These are phyloP conservation scores for Euphorbia schlechtendalii DNA, from an alignment of 441 rosid species.

Conservation along the genomic window DNA sequence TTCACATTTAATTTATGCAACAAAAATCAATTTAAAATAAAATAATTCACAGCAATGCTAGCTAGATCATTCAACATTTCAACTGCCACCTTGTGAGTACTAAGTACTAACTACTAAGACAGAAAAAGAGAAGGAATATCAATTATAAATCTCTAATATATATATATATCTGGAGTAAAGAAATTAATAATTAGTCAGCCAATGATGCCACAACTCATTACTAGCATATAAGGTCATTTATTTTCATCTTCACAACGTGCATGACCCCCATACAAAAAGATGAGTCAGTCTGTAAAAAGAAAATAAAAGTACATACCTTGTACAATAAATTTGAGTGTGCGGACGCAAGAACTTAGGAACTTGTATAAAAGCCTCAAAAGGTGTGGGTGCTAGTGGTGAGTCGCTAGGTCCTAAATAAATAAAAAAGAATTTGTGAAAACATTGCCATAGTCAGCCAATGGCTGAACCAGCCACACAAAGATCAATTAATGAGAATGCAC, in stretches of 20 bases:
- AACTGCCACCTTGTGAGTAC: no score
- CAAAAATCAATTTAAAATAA: background rate
- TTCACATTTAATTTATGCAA: slow-evolving; percentile 2
- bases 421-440: slow-evolving; percentile 19
- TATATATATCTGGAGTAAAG: no score
- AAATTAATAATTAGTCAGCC: no score
- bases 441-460: background rate
- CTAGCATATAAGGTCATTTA: background rate
- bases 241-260: background rate
- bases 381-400: slow-evolving; percentile 84
- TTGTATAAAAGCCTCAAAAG: slow-evolving; percentile 90
- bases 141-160: background rate
- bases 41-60: background rate
- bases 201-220: background rate
- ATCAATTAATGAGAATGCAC: background rate
- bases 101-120: no score
- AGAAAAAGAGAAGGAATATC: background rate
- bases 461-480: slow-evolving; percentile 9
- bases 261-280: background rate
- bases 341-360: slow-evolving; percentile 92
- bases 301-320: slow-evolving; percentile 46
- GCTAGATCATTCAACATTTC: background rate
- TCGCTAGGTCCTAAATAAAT: slow-evolving; percentile 69
- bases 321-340: slow-evolving; percentile 89
- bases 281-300: background rate